A percentile compares a stretch with the other conserved stretches of the same genome.
Conservation (phyloP, 768 basidiomycete species). For the Hericium rajendrae region DNA sequence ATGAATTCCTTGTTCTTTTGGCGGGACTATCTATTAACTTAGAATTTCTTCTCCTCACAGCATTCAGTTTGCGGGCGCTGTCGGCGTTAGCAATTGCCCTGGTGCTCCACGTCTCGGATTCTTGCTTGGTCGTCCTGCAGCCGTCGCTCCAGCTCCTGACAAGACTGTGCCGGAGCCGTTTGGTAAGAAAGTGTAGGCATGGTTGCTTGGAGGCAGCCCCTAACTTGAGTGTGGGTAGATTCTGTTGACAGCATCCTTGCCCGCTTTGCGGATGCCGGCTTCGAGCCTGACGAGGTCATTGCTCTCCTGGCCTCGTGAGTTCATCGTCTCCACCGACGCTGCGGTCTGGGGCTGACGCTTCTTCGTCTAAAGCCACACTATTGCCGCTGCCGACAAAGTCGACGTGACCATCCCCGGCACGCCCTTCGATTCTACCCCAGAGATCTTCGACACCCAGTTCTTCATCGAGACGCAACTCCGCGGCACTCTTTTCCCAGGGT, state of each 20-base stretch:
- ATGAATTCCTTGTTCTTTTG: constrained; percentile 9
- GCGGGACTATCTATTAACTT: background rate
- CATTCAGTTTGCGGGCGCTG: constrained; percentile 25
- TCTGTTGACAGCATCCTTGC: constrained; percentile 17
- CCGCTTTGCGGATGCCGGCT: constrained; percentile 26
- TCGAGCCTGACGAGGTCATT: constrained; percentile 24
- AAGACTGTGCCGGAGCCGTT: constrained; percentile 27
- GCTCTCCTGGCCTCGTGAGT: constrained; percentile 25
- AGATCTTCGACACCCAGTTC: constrained; percentile 34
- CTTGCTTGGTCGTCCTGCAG: constrained; percentile 23
- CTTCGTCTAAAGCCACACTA: constrained; percentile 11
- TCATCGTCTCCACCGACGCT: background rate
- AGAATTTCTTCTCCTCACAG: constrained; percentile 5
- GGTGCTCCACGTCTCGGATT: constrained; percentile 26
- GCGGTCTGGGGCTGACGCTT: background rate
- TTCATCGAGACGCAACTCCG: constrained; percentile 35
- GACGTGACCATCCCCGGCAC: constrained; percentile 22
- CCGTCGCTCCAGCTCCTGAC: constrained; percentile 20
- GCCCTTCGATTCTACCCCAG: constrained; percentile 39
- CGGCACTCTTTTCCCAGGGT: constrained; percentile 32
- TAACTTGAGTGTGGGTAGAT: constrained; percentile 5
- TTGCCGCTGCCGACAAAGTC: constrained; percentile 15
- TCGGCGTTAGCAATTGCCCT: constrained; percentile 25
- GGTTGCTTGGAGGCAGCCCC: background rate
- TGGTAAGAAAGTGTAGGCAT: background rate